These are phyloP conservation scores for Diversispora epigaea DNA, from an alignment of 192 early-diverging fungal species.

Conservation along the genomic window DNA sequence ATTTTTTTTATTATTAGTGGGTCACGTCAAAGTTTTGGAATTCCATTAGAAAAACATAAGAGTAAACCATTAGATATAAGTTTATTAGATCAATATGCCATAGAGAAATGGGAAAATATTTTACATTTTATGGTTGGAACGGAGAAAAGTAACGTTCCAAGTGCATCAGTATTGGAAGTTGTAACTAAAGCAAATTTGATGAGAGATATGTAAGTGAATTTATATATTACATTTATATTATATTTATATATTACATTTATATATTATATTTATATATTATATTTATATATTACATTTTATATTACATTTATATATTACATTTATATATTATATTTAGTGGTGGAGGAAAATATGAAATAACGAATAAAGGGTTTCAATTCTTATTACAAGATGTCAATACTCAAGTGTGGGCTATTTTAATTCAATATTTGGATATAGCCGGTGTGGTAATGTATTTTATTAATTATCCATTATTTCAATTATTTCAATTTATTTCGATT, in stretches of 20 bases:
- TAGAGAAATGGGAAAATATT: constrained; percentile 86
- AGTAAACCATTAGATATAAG: constrained; percentile 66
- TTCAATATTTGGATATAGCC: constrained; percentile 89
- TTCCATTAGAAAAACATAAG: constrained; percentile 56
- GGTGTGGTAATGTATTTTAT: constrained; percentile 50
- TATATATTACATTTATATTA: constrained; percentile 21
- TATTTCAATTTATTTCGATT: not conserved
- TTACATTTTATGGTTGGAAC: constrained; percentile 94
- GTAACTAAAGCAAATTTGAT: constrained; percentile 79
- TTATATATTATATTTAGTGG: constrained; percentile 32
- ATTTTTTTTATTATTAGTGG: constrained; percentile 53
- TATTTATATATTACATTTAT: constrained; percentile 34
- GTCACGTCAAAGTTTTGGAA: constrained; percentile 84
- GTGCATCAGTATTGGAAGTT: constrained; percentile 68
- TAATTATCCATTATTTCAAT: not conserved
- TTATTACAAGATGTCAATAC: constrained; percentile 89
- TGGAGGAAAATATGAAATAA: constrained; percentile 64
- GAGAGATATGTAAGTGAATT: constrained; percentile 45
- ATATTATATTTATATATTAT: constrained; percentile 32
- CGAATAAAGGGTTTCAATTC: constrained; percentile 97
- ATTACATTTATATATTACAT: constrained; percentile 34
- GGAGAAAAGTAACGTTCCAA: constrained; percentile 59
- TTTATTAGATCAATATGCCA: constrained; percentile 79
- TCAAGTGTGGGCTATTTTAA: constrained; percentile 93
- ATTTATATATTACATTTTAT: constrained; percentile 32